Conservation (phyloP, 495 filamentous ascomycete genomes). For the Podospora australis region DNA sequence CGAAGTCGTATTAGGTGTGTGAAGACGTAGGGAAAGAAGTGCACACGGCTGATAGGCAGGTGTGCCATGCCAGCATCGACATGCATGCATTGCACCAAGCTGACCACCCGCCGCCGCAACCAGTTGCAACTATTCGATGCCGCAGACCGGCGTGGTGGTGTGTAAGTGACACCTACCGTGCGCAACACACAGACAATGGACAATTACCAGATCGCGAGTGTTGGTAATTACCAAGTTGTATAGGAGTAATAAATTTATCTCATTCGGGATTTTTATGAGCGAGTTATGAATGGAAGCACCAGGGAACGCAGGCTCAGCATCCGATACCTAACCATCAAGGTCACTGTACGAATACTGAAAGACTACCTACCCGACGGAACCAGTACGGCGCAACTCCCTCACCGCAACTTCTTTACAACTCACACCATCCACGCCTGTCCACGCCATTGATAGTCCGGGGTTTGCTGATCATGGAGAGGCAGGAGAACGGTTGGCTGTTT, state of each 20-base stretch:
- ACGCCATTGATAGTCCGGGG: slow-evolving; percentile 6
- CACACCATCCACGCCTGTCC: slow-evolving; percentile 8
- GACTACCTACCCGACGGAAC: slow-evolving; percentile 9
- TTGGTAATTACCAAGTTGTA: neutral
- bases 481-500: neutral
- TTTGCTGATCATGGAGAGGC: slow-evolving; percentile 2
- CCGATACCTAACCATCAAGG: slow-evolving; percentile 12
- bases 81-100: too few species aligned
- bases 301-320: slow-evolving; percentile 17
- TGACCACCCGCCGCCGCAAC: neutral
- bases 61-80: too few species aligned
- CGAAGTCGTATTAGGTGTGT: too few species aligned
- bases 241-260: neutral
- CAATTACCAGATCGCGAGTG: too few species aligned
- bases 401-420: slow-evolving; percentile 21
- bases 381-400: slow-evolving; percentile 7
- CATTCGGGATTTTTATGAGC: neutral
- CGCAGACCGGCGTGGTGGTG: neutral
- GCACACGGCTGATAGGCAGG: too few species aligned
- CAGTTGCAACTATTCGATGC: neutral
- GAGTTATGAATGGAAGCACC: slow-evolving; percentile 5
- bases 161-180: too few species aligned
- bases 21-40: too few species aligned
- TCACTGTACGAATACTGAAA: too few species aligned
- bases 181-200: too few species aligned